Base-by-base conservation (phyloP, 306 rosid species). In the Dicorynia guianensis region DNA sequence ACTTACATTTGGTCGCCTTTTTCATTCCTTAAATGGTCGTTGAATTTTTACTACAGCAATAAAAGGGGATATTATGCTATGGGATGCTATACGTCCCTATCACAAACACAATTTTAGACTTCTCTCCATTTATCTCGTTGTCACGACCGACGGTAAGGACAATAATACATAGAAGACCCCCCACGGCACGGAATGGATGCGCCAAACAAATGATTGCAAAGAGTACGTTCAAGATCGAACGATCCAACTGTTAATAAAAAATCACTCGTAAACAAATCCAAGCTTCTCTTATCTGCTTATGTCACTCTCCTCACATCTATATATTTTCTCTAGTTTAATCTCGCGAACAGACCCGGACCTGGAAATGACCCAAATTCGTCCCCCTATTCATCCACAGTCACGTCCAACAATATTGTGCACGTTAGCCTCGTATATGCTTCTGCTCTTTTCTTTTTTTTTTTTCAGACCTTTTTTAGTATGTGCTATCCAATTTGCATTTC, bases 1-100 rank as follows among this genome's bases (percentile, higher is more conserved):
- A 53, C 34, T 36, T 19, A 25, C 48, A 54, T 20, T 30, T n/a
- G 39, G 63, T 64, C 11, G 50, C 47, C 53, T 25, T 57, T 67
- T 56, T 13, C 57, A 66, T 67, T 65, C 33, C 56, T 76, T 58
- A 65, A 76, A 55, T 11, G 40, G 5, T 48, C 52, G 33, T 8
- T 49, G 14, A 5, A 11, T 4, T 47, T 44, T 49, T 19, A 44
- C 30, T 8, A 17, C 8, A 11, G 46, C 8, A 11, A 43, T n/a
- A 25, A 25, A 25, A 25, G 30, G 30, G 30, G 2, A 25, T 25
- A 25, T 25, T 25, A 25, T 25, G n/a, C n/a, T n/a, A n/a, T n/a
- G n/a, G 30, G 30, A 1, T 25, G 30, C 30, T 25, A 25, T 2
- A 25, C 30, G 30, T 25, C 30, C 30, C 30, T 25, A 25, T 25